Conservation (phyloP, 1,284 basidiomycete genomes). For the Melampsora occidentalis region DNA sequence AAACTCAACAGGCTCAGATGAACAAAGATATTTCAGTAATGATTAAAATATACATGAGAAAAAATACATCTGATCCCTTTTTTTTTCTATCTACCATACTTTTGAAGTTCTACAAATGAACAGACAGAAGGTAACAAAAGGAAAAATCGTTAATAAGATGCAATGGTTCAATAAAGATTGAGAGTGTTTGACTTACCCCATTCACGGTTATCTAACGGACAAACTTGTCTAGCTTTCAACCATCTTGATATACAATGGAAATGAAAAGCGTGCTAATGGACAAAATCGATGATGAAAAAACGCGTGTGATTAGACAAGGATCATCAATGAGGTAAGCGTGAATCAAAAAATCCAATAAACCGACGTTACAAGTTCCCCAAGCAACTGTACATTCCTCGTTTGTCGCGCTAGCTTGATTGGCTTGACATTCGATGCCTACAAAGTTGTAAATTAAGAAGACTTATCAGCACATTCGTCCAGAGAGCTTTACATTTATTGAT, state of each 20-base stretch:
- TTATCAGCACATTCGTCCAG: slow-evolving; percentile 31
- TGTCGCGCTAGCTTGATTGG: slow-evolving; percentile 93
- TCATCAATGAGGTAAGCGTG: no score
- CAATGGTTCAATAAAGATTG: neutral
- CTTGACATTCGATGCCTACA: slow-evolving; percentile 97
- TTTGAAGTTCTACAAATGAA: slow-evolving; percentile 33
- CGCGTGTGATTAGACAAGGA: neutral
- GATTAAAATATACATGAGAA: no score
- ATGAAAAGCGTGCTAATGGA: slow-evolving; percentile 89
- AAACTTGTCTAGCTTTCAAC: slow-evolving; percentile 98
- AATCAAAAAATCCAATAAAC: slow-evolving; percentile 39
- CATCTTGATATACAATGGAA: slow-evolving; percentile 99
- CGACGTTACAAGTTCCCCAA: slow-evolving; percentile 98
- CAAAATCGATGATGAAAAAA: slow-evolving; percentile 2
- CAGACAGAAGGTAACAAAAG: neutral
- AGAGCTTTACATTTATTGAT: no score
- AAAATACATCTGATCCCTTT: no score
- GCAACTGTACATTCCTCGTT: slow-evolving; percentile 98
- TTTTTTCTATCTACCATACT: slow-evolving; percentile 33
- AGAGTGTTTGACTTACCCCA: slow-evolving; percentile 45
- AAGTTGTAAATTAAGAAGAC: slow-evolving; percentile 31
- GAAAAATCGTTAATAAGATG: neutral
- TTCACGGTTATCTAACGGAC: slow-evolving; percentile 88
- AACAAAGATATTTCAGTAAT: no score
- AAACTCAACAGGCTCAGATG: no score